Conservation (phyloP, 306 rosid genomes). For the Rosa chinensis region DNA sequence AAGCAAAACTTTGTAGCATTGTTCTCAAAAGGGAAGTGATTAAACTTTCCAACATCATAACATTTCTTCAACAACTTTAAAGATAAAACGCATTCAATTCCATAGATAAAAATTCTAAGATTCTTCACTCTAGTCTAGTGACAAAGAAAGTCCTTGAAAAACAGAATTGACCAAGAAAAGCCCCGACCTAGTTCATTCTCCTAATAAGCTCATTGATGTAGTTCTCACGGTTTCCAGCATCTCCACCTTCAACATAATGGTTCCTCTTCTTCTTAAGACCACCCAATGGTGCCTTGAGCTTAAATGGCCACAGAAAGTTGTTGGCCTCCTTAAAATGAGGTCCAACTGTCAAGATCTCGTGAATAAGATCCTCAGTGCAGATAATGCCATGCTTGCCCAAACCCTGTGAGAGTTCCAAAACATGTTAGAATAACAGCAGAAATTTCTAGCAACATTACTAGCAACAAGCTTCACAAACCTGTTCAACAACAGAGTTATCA, state of each 20-base stretch:
- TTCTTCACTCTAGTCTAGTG: conserved; percentile 20
- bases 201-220: conserved; percentile 82
- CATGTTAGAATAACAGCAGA: conserved; percentile 16
- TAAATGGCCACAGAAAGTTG: conserved; percentile 91
- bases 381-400: conserved; percentile 71
- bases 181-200: conserved; percentile 60
- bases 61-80: conserved; percentile 3
- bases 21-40: conserved; percentile 6
- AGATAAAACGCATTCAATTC: conserved; percentile 1
- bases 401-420: conserved; percentile 38
- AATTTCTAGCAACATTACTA: not conserved
- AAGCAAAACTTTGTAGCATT: conserved; percentile 25
- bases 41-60: conserved; percentile 1
- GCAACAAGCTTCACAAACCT: conserved; percentile 35
- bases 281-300: conserved; percentile 93
- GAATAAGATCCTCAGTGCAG: conserved; percentile 76
- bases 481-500: conserved; percentile 68
- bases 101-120: not conserved
- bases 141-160: conserved; percentile 5
- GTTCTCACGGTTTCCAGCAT: conserved; percentile 90
- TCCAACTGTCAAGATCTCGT: conserved; percentile 83
- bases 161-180: not conserved
- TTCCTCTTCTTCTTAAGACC: conserved; percentile 91
- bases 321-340: conserved; percentile 91
- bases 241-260: conserved; percentile 95